Percentiles rank a stretch among this genome's conserved stretches.
phyloP scores from a whole-genome alignment of 2,329 filamentous ascomycete species.

The Grosmannia serpens region DNA sequence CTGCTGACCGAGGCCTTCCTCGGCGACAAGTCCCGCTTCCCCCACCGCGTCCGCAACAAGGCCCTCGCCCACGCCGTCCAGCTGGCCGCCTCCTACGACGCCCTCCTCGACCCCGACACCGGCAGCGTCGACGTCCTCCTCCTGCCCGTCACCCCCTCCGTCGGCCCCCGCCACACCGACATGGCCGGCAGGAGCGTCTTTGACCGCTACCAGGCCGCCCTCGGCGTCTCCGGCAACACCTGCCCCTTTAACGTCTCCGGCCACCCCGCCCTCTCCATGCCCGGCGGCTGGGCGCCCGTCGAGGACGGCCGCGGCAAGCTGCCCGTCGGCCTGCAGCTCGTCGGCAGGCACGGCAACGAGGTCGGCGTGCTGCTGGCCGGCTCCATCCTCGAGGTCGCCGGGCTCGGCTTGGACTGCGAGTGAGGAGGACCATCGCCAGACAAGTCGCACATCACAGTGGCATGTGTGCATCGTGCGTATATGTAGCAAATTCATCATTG shows the following conservation, averaged over 20 bases:
- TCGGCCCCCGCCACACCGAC: constrained; percentile 29
- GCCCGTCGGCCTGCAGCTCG: constrained; percentile 21
- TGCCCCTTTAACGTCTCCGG: constrained; percentile 38
- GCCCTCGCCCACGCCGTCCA: constrained; percentile 33
- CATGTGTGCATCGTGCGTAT: too few relatives aligned
- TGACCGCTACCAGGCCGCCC: constrained; percentile 29
- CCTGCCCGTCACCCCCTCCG: constrained; percentile 33
- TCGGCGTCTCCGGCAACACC: constrained; percentile 33
- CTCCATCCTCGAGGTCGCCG: constrained; percentile 20
- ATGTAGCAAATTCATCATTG: neutral
- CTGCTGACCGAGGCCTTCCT: constrained; percentile 26
- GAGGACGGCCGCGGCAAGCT: constrained; percentile 13
- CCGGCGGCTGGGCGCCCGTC: constrained; percentile 22
- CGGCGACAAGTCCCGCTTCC: constrained; percentile 15
- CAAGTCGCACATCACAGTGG: too few relatives aligned
- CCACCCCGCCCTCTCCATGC: constrained; percentile 36
- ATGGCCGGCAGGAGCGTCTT: constrained; percentile 18
- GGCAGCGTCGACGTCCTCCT: constrained; percentile 33
- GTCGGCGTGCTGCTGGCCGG: constrained; percentile 17
- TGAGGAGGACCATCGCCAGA: constrained; percentile 2
- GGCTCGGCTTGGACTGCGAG: constrained; percentile 14
- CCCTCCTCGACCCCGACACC: constrained; percentile 18
- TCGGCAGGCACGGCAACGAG: constrained; percentile 19
- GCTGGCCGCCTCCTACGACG: constrained; percentile 35
- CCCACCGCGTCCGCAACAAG: constrained; percentile 26